These are phyloP conservation scores for Meyerozyma sp. DNA, from an alignment of 1,139 yeast species.

Conservation along the genomic window DNA sequence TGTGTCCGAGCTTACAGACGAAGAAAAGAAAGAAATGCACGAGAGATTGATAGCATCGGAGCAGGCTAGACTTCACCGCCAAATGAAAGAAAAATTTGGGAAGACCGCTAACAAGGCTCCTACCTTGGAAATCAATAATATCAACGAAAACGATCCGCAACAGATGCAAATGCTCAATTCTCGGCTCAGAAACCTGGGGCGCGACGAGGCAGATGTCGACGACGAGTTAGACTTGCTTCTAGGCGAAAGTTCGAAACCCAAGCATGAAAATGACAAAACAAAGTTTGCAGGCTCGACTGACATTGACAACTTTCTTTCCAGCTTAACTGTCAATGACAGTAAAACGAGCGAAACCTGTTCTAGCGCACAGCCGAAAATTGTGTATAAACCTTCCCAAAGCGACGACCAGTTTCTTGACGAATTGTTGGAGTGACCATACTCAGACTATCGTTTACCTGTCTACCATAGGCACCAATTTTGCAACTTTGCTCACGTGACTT, in stretches of 20 bases:
- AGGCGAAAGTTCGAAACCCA: conserved; percentile 6
- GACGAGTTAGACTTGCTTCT: conserved; percentile 14
- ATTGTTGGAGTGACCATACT: conserved; percentile 9
- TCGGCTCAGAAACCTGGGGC: conserved; percentile 12
- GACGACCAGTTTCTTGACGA: conserved; percentile 17
- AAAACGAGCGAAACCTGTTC: neutral
- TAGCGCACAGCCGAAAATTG: neutral
- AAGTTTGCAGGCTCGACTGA: neutral
- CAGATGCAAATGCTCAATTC: conserved; percentile 25
- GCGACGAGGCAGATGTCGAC: conserved; percentile 3
- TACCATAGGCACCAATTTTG: neutral
- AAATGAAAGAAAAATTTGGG: conserved; percentile 27
- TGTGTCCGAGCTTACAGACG: conserved; percentile 18
- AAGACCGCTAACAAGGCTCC: conserved; percentile 3
- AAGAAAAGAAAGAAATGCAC: conserved; percentile 24
- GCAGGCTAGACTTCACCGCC: conserved; percentile 23
- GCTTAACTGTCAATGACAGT: neutral
- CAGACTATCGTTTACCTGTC: neutral
- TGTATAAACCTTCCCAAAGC: neutral
- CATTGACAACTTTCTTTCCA: neutral
- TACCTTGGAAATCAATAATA: conserved; percentile 36
- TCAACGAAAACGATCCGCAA: conserved; percentile 16
- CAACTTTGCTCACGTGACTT: neutral
- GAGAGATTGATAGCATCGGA: conserved; percentile 20
- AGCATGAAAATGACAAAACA: neutral